Percentiles rank a stretch among this genome's conserved stretches.
Evolutionary conservation across 192 early-diverging fungal species (phyloP).

Genomic region (Coemansia umbellata): DNA sequence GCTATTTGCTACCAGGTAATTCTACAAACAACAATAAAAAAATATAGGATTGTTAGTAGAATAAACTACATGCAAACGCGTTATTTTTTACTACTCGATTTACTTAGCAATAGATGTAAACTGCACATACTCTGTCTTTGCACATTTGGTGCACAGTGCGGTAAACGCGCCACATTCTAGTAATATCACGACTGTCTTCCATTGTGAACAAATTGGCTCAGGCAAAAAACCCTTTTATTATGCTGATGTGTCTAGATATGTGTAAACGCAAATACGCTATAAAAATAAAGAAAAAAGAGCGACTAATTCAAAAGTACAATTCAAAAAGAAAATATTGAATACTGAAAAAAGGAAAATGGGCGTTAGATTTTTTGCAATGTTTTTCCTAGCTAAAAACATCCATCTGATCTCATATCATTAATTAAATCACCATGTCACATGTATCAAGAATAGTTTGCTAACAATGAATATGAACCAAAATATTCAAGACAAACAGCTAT

Average conservation of each 20-base stretch:
- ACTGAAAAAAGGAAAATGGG: neutral
- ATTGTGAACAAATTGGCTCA: neutral
- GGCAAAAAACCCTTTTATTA: neutral
- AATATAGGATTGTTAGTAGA: neutral
- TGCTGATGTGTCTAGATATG: neutral
- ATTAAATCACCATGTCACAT: neutral
- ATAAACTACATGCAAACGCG: neutral
- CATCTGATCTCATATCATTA: too few relatives aligned
- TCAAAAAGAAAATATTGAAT: neutral
- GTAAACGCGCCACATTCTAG: constrained; percentile 79
- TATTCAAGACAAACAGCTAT: too few relatives aligned
- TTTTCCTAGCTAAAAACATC: too few relatives aligned
- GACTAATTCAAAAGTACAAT: neutral
- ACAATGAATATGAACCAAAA: too few relatives aligned
- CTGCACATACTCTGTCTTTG: constrained; percentile 67
- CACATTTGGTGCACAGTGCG: constrained; percentile 89
- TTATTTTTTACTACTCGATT: neutral
- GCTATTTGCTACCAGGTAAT: constrained; percentile 73
- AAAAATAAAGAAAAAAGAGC: neutral
- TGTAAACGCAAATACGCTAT: too few relatives aligned
- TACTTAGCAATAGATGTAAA: too few relatives aligned
- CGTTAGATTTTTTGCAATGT: neutral
- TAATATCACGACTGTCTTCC: constrained; percentile 55
- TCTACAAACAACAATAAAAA: constrained; percentile 36
- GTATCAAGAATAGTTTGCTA: too few relatives aligned